Evolutionary conservation across 106 monocot genomes (phyloP).

Genomic region (Dendrobium chrysotoxum): DNA sequence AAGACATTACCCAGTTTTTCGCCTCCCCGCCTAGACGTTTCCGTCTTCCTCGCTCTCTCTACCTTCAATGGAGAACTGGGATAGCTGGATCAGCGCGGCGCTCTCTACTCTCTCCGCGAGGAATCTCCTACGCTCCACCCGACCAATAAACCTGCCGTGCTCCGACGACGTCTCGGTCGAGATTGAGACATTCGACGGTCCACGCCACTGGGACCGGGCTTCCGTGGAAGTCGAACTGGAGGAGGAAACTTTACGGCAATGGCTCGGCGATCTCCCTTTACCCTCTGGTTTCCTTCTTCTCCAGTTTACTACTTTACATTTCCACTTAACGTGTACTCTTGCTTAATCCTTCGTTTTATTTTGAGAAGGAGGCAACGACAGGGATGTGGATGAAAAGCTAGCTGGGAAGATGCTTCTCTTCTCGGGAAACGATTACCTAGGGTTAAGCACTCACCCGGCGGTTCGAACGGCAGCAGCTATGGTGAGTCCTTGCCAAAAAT

Average conservation of each 20-base stretch:
- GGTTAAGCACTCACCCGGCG: slow-evolving; percentile 71
- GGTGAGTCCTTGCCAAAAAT: slow-evolving; percentile 17
- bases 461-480: slow-evolving; percentile 48
- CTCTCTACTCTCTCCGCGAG: slow-evolving; percentile 35
- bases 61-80: slow-evolving; percentile 32
- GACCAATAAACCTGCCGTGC: slow-evolving; percentile 39
- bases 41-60: background rate
- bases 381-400: background rate
- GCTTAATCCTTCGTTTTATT: background rate
- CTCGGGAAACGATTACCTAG: slow-evolving; percentile 92
- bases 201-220: slow-evolving; percentile 54
- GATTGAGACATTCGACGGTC: slow-evolving; percentile 42
- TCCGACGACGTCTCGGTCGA: background rate
- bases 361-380: background rate
- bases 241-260: slow-evolving; percentile 31
- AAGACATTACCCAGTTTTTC: no score
- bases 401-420: slow-evolving; percentile 63
- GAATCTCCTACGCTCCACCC: slow-evolving; percentile 50
- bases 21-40: no score
- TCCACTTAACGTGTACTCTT: background rate
- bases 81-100: slow-evolving; percentile 47
- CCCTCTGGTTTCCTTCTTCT: slow-evolving; percentile 9
- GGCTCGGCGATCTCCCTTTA: slow-evolving; percentile 43
- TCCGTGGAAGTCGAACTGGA: slow-evolving; percentile 63
- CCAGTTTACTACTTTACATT: background rate